Evolutionary conservation across 345 rosid species (phyloP).

Genomic region (Camelina sativa): DNA sequence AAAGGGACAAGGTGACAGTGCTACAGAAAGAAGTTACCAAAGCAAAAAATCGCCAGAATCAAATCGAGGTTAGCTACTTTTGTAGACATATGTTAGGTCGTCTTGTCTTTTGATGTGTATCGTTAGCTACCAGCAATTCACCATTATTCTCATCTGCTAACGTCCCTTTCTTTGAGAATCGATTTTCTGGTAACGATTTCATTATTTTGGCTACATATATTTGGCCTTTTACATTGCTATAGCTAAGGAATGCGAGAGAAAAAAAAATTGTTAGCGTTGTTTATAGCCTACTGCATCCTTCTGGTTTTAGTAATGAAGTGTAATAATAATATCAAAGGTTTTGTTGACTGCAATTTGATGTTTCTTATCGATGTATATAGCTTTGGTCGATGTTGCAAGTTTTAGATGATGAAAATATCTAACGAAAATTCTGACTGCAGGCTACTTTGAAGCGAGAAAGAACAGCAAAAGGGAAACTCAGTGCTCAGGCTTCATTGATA

Average conservation of each 20-base stretch:
- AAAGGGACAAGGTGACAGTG: slow-evolving; percentile 56
- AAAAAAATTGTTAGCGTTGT: neutral
- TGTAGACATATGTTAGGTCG: slow-evolving; percentile 23
- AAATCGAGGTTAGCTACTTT: slow-evolving; percentile 41
- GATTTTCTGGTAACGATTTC: slow-evolving; percentile 9
- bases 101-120: slow-evolving; percentile 24
- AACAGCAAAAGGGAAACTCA: slow-evolving; percentile 45
- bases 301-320: neutral
- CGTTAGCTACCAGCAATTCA: neutral
- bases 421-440: slow-evolving; percentile 51
- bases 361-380: neutral
- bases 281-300: slow-evolving; percentile 6
- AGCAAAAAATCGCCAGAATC: slow-evolving; percentile 44
- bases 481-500: slow-evolving; percentile 31
- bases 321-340: neutral
- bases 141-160: slow-evolving; percentile 5
- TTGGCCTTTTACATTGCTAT: neutral
- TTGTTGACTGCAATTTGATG: slow-evolving; percentile 14
- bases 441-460: slow-evolving; percentile 73
- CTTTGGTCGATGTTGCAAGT: slow-evolving; percentile 13
- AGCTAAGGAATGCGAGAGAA: neutral
- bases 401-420: slow-evolving; percentile 22
- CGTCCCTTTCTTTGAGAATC: slow-evolving; percentile 5
- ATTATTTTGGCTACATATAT: neutral
- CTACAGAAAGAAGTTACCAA: slow-evolving; percentile 46